Evolutionary conservation across 495 filamentous ascomycete genomes (phyloP).

Genomic region (Tuber microsphaerosporum): DNA sequence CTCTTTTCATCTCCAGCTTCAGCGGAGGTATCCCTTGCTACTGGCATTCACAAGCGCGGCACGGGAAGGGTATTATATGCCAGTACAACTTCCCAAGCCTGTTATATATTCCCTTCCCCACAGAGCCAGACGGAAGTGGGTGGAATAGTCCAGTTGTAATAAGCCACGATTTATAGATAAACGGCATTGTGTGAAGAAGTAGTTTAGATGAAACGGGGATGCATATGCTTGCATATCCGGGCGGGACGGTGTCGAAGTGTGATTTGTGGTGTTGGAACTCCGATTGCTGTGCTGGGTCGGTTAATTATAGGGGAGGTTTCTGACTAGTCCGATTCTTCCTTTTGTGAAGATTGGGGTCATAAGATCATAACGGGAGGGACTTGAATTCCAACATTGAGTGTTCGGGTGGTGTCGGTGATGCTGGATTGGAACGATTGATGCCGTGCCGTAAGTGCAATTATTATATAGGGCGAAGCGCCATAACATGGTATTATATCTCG

Average conservation of each 20-base stretch:
- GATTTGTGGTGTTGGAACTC: neutral
- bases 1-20: neutral
- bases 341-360: neutral
- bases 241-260: neutral
- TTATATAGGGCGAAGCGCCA: neutral
- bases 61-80: neutral
- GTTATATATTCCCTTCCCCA: neutral
- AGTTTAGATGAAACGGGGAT: neutral
- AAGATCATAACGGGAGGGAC: too few relatives aligned
- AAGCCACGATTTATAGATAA: neutral
- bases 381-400: too few relatives aligned
- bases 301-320: neutral
- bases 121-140: neutral
- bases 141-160: neutral
- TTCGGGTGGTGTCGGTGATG: neutral
- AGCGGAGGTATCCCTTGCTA: too few relatives aligned
- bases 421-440: neutral
- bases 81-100: neutral
- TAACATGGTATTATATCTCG: neutral
- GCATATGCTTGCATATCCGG: neutral
- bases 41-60: neutral
- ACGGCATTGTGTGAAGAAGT: neutral
- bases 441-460: neutral
- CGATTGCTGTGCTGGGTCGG: neutral
- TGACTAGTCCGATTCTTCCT: neutral